Evolutionary conservation across 352 stramenopile genomes (phyloP).

Genomic region (Halophytophthora polymorphica): DNA sequence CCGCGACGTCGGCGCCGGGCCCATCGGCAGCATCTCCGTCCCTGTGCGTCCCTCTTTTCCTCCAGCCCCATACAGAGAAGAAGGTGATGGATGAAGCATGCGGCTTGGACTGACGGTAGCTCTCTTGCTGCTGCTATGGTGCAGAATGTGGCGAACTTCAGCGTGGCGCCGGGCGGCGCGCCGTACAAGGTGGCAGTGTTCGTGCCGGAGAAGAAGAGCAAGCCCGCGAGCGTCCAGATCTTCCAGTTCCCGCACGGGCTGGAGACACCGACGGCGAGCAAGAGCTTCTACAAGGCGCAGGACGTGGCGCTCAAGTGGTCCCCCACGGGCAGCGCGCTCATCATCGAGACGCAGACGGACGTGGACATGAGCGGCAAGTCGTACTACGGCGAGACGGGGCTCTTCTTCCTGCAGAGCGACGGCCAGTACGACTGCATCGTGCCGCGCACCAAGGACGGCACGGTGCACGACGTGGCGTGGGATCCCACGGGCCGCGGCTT

Average conservation of each 20-base stretch:
- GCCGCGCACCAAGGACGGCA: slow-evolving; percentile 86
- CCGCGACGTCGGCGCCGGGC: slow-evolving; percentile 45
- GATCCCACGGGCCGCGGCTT: slow-evolving; percentile 91
- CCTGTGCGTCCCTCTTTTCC: slow-evolving; percentile 38
- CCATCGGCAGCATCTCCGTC: slow-evolving; percentile 69
- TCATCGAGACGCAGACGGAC: slow-evolving; percentile 91
- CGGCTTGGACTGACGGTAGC: not conserved
- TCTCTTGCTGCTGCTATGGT: too few species aligned
- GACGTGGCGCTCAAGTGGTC: slow-evolving; percentile 90
- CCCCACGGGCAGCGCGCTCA: slow-evolving; percentile 76
- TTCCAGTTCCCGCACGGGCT: slow-evolving; percentile 73
- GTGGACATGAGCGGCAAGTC: slow-evolving; percentile 92
- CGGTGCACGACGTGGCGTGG: slow-evolving; percentile 95
- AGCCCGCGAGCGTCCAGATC: slow-evolving; percentile 82
- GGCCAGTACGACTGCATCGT: slow-evolving; percentile 90
- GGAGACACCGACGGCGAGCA: slow-evolving; percentile 64
- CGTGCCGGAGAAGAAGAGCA: slow-evolving; percentile 88
- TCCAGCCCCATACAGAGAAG: too few species aligned
- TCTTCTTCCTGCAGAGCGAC: slow-evolving; percentile 95
- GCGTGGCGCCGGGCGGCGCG: slow-evolving; percentile 66
- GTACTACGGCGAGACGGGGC: slow-evolving; percentile 97
- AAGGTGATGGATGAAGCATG: too few species aligned
- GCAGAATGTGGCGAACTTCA: slow-evolving; percentile 83
- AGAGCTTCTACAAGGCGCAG: slow-evolving; percentile 91
- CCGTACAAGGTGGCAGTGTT: slow-evolving; percentile 87